phyloP scores from a whole-genome alignment of 257 asterid species.

The Verbena officinalis region DNA sequence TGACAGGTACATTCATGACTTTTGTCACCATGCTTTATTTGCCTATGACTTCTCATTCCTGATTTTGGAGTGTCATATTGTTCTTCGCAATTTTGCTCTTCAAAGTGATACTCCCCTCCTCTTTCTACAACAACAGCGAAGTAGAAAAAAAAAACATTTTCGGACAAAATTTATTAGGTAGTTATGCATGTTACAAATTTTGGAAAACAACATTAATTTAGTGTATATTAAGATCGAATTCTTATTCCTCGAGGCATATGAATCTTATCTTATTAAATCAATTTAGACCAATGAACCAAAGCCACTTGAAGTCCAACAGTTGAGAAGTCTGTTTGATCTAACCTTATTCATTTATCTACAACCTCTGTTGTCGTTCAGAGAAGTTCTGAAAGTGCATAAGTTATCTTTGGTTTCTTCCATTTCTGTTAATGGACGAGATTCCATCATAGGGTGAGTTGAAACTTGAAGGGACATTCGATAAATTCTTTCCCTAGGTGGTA shows the following conservation, averaged over 20 bases:
- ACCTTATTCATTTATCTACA: too few species aligned
- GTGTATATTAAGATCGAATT: not conserved
- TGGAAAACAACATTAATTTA: not conserved
- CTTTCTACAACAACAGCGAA: not conserved
- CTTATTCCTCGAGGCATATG: too few species aligned
- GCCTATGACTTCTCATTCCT: conserved; percentile 4
- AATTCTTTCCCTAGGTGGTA: not conserved
- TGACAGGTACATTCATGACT: conserved; percentile 57
- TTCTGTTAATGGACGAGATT: not conserved
- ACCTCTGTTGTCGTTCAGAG: too few species aligned
- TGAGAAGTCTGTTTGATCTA: too few species aligned
- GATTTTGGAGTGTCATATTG: not conserved
- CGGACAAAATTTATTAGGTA: too few species aligned
- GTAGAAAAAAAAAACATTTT: too few species aligned
- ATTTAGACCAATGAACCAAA: not conserved
- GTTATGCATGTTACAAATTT: not conserved
- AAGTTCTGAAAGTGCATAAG: too few species aligned
- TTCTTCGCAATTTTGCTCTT: not conserved
- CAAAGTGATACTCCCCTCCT: not conserved
- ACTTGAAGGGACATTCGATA: not conserved
- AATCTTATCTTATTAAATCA: too few species aligned
- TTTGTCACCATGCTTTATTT: conserved; percentile 14
- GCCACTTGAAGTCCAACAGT: not conserved
- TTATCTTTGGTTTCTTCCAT: too few species aligned
- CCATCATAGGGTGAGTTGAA: not conserved